Percentiles rank a stretch among this genome's conserved stretches.
Evolutionary conservation across 495 filamentous ascomycete species (phyloP).

Genomic region (Clavariopsis aquatica): DNA sequence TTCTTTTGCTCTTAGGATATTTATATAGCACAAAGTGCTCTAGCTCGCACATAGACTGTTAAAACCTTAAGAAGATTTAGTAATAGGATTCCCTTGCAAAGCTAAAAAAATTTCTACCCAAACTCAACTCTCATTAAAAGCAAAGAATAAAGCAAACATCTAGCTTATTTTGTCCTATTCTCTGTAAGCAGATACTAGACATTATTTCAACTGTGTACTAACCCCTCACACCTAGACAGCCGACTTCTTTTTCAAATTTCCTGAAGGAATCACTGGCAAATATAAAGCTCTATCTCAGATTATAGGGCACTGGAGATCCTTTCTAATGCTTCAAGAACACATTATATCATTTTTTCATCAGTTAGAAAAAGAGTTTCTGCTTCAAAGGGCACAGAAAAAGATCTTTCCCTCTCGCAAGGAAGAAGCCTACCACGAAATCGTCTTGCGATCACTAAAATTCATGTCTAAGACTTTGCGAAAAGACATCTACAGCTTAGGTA

Average conservation of each 20-base stretch:
- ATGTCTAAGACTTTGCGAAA: conserved; percentile 26
- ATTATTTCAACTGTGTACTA: conserved; percentile 35
- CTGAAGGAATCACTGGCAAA: conserved; percentile 13
- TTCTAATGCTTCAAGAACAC: conserved; percentile 9
- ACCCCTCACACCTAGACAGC: conserved; percentile 40
- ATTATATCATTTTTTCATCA: conserved; percentile 7
- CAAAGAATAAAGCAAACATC: too few species aligned
- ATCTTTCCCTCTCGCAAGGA: conserved; percentile 2
- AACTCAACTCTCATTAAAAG: too few species aligned
- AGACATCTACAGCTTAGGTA: conserved; percentile 36
- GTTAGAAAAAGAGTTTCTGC: conserved; percentile 3
- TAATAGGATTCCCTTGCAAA: too few species aligned
- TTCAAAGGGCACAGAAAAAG: background rate
- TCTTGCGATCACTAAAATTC: conserved; percentile 30
- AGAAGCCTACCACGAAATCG: background rate
- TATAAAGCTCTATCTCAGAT: conserved; percentile 14
- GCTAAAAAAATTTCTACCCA: too few species aligned
- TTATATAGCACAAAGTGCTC: too few species aligned
- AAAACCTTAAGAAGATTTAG: too few species aligned
- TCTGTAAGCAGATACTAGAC: conserved; percentile 35
- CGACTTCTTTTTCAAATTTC: conserved; percentile 34
- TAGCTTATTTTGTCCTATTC: too few species aligned
- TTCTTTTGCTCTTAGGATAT: too few species aligned
- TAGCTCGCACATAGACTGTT: too few species aligned
- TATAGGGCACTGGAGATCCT: conserved; percentile 9